Conservation (phyloP, 2,329 filamentous ascomycete genomes). For the Aspergillus intermedius region DNA sequence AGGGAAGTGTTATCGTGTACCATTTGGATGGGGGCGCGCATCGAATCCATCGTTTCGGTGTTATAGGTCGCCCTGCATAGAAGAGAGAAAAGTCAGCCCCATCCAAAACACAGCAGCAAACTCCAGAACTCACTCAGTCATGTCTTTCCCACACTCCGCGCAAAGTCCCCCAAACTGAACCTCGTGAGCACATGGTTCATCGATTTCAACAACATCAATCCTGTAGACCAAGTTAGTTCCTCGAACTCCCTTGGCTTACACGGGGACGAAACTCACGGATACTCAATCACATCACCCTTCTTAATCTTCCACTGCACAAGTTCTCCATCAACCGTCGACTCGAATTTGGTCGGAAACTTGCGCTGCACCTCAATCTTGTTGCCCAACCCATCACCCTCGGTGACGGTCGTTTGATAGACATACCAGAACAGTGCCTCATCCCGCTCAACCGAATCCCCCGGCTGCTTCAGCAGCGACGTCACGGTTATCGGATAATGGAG, state of each 20-base stretch:
- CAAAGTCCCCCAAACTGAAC: conserved; percentile 88
- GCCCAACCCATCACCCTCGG: conserved; percentile 62
- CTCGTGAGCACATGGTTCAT: conserved; percentile 86
- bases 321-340: conserved; percentile 75
- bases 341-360: conserved; percentile 70
- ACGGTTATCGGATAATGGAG: conserved; percentile 93
- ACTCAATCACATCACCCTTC: conserved; percentile 39
- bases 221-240: conserved; percentile 27
- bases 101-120: neutral
- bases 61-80: conserved; percentile 62
- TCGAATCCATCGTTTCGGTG: conserved; percentile 68
- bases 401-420: conserved; percentile 70
- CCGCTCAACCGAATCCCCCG: conserved; percentile 68
- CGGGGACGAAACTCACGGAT: conserved; percentile 28
- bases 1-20: conserved; percentile 84
- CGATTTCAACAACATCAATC: conserved; percentile 62
- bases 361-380: conserved; percentile 64
- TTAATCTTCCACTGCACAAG: conserved; percentile 68
- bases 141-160: conserved; percentile 87
- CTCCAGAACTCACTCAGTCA: conserved; percentile 61
- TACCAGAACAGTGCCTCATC: conserved; percentile 79
- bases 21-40: conserved; percentile 89
- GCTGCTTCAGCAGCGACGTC: conserved; percentile 70
- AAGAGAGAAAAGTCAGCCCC: conserved; percentile 1
- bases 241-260: no score